Base-by-base conservation (phyloP, 1,139 yeast species). In the Suhomyces coccinellae region DNA sequence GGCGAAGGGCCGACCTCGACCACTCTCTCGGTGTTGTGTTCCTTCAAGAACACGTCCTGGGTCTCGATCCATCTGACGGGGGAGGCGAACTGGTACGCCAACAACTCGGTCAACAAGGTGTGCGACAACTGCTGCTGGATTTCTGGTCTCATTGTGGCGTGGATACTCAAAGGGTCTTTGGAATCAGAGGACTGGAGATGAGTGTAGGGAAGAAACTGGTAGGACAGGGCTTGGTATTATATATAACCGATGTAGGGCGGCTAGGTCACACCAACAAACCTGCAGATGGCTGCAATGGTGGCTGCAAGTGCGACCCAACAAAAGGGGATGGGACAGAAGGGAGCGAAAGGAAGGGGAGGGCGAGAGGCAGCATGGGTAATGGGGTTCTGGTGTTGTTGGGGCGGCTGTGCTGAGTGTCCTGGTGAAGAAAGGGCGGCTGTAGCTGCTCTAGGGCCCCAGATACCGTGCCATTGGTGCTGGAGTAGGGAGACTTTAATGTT, bases 31-130 rank as follows among this genome's bases (percentile, higher is more conserved):
- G 98, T 87, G 70, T 91, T 90, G 80, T 83, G 87, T 58, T 90
- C 95, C 66, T 88, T 87, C 66, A 93, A 82, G 66, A 93, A 87
- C 49, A 91, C 98, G 77, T 93, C 99, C 72, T 93, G 99, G 51
- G 99, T 93, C 69, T 93, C 99, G 67, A 93, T 95, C 98, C 99
- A 93, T 80, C 98, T 85, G 55, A 93, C 99, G 40, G 99, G 99
- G 52, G 98, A 91, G 38, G 99, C 99, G 65, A 93, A 93, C 71
- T 93, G 99, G 73, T 91, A 93, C 41, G 99, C 98, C 72, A 93
- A 79, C 59, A 93, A 82, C 79, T 93, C 99, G 22, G 97, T 90
- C 66, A 93, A 79, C 57, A 93, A 79, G 53, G 90, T 85, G 67
- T 93, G 98, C 55, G 99, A 95, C 58, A 93, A 82, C 68, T 93